These are phyloP conservation scores for Boletus eberwhitei DNA, from an alignment of 768 basidiomycete species.

Conservation along the genomic window DNA sequence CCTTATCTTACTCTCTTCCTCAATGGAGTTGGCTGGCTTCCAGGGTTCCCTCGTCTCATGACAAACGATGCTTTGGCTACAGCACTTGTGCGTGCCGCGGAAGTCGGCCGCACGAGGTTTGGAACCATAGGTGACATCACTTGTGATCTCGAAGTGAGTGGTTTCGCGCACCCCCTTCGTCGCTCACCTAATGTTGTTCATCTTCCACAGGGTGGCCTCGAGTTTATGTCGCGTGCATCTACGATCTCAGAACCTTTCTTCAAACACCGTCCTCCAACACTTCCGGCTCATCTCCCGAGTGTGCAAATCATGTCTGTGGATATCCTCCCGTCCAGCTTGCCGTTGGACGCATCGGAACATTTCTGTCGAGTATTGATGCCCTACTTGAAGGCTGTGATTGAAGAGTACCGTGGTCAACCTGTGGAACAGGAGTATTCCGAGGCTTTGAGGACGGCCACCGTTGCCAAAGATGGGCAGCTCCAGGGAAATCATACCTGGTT, in stretches of 20 bases:
- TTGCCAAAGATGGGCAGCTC: constrained; percentile 59
- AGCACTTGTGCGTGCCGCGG: constrained; percentile 47
- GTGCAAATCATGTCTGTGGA: constrained; percentile 86
- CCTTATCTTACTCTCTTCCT: constrained; percentile 83
- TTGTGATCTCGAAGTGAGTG: constrained; percentile 73
- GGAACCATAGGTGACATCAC: constrained; percentile 82
- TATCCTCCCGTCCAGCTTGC: constrained; percentile 83
- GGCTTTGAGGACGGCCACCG: constrained; percentile 67
- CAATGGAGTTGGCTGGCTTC: constrained; percentile 85
- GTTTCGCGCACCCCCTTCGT: neutral
- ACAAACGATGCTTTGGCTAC: constrained; percentile 56
- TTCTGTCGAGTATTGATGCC: constrained; percentile 68
- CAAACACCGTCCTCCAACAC: constrained; percentile 40
- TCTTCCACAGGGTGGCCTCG: constrained; percentile 65
- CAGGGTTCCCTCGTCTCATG: constrained; percentile 76
- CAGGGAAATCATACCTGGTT: constrained; percentile 57
- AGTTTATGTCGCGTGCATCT: constrained; percentile 74
- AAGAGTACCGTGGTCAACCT: constrained; percentile 33
- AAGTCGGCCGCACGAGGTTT: constrained; percentile 54
- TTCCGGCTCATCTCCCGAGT: constrained; percentile 47
- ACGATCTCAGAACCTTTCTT: constrained; percentile 79
- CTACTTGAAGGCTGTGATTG: constrained; percentile 61
- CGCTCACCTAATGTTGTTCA: neutral
- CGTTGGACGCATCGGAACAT: constrained; percentile 73
- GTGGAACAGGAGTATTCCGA: constrained; percentile 30